Evolutionary conservation across 257 asterid genomes (phyloP).

Genomic region (Solanum neorickii): DNA sequence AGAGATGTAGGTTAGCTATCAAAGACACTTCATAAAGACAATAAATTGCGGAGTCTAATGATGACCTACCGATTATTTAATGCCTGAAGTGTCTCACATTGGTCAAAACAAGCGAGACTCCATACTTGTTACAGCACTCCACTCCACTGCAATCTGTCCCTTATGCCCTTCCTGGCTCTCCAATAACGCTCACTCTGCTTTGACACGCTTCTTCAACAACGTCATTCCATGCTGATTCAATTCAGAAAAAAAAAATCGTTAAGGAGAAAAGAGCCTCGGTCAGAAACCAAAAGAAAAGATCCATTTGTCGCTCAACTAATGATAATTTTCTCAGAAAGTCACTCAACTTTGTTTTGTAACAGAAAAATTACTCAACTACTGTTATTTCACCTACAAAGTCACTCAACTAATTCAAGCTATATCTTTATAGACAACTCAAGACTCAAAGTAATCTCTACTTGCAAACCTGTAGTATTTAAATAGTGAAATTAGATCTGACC

Average conservation of each 20-base stretch:
- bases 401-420: neutral
- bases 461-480: neutral
- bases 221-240: constrained; percentile 72
- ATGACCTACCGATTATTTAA: constrained; percentile 7
- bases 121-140: constrained; percentile 77
- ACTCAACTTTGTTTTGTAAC: neutral
- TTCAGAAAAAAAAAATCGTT: neutral
- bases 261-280: neutral
- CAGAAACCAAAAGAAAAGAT: neutral
- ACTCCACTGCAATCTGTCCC: constrained; percentile 71
- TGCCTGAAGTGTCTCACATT: constrained; percentile 90
- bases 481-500: neutral
- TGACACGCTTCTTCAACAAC: constrained; percentile 93
- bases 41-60: neutral
- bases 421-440: neutral
- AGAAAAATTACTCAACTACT: neutral
- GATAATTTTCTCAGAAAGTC: neutral
- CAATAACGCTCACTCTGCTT: constrained; percentile 59
- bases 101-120: constrained; percentile 64
- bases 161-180: constrained; percentile 88
- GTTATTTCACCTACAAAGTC: neutral
- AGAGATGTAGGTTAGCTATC: neutral
- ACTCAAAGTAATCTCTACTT: neutral
- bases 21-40: neutral
- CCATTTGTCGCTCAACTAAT: neutral